A percentile compares a stretch with the other conserved stretches of the same genome.
Evolutionary conservation across 306 rosid species (phyloP).

Genomic region (Potentilla sterilis): DNA sequence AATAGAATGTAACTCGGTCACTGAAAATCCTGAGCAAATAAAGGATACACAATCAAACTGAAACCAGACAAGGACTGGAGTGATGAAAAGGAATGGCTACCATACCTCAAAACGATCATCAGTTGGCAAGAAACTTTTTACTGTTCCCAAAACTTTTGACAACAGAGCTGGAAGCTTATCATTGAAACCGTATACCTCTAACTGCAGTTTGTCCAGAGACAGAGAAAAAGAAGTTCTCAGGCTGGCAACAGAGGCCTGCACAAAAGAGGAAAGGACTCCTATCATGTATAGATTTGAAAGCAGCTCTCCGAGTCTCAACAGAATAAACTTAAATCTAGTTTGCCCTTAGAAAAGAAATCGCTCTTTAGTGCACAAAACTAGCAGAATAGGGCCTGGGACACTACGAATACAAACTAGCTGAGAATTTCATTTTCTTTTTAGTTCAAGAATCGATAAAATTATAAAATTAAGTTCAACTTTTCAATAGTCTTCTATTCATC

Average conservation of each 20-base stretch:
- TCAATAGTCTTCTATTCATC: neutral
- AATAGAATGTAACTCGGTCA: constrained; percentile 30
- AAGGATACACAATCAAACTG: neutral
- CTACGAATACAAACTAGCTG: too few species aligned
- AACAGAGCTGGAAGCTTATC: constrained; percentile 78
- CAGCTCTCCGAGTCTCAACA: neutral
- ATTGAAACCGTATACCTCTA: constrained; percentile 81
- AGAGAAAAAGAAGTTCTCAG: constrained; percentile 80
- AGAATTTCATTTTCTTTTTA: neutral
- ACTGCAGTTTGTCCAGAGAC: constrained; percentile 69
- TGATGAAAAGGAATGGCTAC: constrained; percentile 13
- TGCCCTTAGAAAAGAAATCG: neutral
- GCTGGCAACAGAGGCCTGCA: constrained; percentile 89
- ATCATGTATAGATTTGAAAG: neutral
- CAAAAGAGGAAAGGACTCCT: constrained; percentile 3
- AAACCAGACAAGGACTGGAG: constrained; percentile 2
- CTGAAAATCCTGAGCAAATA: constrained; percentile 26
- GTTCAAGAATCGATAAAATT: too few species aligned
- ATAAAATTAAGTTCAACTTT: too few species aligned
- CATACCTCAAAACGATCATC: constrained; percentile 71
- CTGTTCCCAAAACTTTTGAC: constrained; percentile 55
- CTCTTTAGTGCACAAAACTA: neutral
- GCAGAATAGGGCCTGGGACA: too few species aligned
- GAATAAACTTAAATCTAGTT: neutral
- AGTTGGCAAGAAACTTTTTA: constrained; percentile 66